phyloP scores from a whole-genome alignment of 371 early-diverging fungal genomes.

The Mortierella sp. region DNA sequence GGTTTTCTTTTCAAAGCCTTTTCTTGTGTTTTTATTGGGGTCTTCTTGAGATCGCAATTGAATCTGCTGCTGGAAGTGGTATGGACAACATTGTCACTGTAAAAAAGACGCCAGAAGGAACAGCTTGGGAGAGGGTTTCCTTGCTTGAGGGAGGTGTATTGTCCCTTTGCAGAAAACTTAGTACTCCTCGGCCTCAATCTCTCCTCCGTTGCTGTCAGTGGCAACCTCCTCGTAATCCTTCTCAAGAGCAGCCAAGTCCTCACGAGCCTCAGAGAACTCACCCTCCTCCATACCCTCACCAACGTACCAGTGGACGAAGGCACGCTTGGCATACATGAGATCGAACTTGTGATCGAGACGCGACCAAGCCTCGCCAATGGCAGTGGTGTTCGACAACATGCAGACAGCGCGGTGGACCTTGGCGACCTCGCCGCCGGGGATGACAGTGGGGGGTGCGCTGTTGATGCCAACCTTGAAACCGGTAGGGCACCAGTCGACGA shows the following conservation, averaged over 20 bases:
- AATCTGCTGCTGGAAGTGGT: neutral
- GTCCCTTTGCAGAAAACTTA: too few relatives aligned
- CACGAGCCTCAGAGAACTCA: conserved; percentile 99
- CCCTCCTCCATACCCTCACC: conserved; percentile 99
- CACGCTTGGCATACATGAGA: conserved; percentile 98
- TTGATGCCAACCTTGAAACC: conserved; percentile 99
- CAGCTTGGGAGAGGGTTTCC: too few relatives aligned
- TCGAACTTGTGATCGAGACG: conserved; percentile 97
- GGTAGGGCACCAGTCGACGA: conserved; percentile 99
- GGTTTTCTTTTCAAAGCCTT: neutral
- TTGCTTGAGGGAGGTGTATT: too few relatives aligned
- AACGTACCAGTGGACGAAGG: conserved; percentile 99
- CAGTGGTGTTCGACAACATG: conserved; percentile 96
- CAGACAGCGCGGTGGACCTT: conserved; percentile 95
- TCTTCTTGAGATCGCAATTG: neutral
- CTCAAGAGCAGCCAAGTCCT: conserved; percentile 99
- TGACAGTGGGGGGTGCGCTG: conserved; percentile 88
- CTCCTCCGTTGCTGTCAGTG: conserved; percentile 78
- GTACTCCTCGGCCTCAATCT: conserved; percentile 47
- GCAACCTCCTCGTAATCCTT: conserved; percentile 99
- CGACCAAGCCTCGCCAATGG: conserved; percentile 97
- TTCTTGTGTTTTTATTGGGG: neutral
- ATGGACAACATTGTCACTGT: neutral
- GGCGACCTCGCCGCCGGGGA: conserved; percentile 93
- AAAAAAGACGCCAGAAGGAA: neutral